phyloP scores from a whole-genome alignment of 23 red algal species.

The Pyropia yezoensis region DNA sequence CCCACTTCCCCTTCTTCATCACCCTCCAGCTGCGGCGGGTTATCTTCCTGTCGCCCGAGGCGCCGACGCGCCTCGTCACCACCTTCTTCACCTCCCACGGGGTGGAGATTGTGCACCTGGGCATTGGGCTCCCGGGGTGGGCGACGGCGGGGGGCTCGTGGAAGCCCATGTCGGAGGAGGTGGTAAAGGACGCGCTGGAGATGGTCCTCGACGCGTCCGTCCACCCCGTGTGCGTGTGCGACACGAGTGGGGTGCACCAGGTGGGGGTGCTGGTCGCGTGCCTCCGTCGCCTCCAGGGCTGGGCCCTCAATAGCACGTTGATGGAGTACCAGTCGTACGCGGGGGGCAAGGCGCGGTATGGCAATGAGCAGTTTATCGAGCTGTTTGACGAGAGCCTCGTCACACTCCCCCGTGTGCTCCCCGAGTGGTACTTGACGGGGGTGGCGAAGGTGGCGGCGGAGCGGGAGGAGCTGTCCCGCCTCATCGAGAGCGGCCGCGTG shows the following conservation, averaged over 20 bases:
- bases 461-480: too few relatives aligned
- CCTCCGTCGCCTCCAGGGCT: conserved; percentile 72
- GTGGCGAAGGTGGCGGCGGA: too few relatives aligned
- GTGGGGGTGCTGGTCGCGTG: conserved; percentile 80
- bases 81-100: conserved; percentile 49
- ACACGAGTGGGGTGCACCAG: conserved; percentile 61
- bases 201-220: conserved; percentile 23
- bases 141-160: conserved; percentile 25
- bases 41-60: conserved; percentile 64
- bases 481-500: too few relatives aligned
- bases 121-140: neutral
- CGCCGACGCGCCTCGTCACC: conserved; percentile 26
- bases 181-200: conserved; percentile 67
- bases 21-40: conserved; percentile 53
- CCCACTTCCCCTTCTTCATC: conserved; percentile 58
- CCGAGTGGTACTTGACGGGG: conserved; percentile 25
- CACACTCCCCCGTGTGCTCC: conserved; percentile 36
- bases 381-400: conserved; percentile 94
- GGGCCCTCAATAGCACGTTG: conserved; percentile 79
- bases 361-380: conserved; percentile 95
- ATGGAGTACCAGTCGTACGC: conserved; percentile 86
- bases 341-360: conserved; percentile 54
- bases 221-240: conserved; percentile 71
- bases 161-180: conserved; percentile 86
- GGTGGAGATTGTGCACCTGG: conserved; percentile 47